Conservation (phyloP, 805 yeast species). For the Yamadazyma olivae region DNA sequence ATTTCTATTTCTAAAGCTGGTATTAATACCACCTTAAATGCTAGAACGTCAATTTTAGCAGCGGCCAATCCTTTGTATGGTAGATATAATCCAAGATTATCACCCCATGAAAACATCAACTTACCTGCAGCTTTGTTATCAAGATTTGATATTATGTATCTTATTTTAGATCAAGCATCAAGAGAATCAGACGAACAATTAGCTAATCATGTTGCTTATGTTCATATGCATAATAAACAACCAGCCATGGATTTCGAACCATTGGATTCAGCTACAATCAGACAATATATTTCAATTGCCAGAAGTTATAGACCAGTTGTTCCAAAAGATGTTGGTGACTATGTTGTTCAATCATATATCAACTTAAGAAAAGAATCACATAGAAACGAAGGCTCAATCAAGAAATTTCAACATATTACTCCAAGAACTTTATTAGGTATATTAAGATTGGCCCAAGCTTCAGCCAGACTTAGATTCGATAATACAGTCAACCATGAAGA, state of each 20-base stretch:
- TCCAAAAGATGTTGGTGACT: slow-evolving; percentile 78
- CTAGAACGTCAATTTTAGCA: slow-evolving; percentile 91
- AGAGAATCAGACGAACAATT: slow-evolving; percentile 78
- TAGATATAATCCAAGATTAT: slow-evolving; percentile 82
- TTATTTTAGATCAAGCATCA: slow-evolving; percentile 81
- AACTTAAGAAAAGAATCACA: slow-evolving; percentile 91
- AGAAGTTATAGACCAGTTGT: slow-evolving; percentile 82
- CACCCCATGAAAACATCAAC: slow-evolving; percentile 94
- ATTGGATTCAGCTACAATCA: slow-evolving; percentile 70
- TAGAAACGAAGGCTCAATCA: slow-evolving; percentile 67
- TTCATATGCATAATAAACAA: slow-evolving; percentile 88
- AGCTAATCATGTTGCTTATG: slow-evolving; percentile 93
- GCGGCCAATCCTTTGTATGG: slow-evolving; percentile 99
- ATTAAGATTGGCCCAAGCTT: slow-evolving; percentile 89
- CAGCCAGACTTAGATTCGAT: slow-evolving; percentile 84
- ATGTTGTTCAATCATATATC: slow-evolving; percentile 81
- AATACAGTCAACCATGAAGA: slow-evolving; percentile 69
- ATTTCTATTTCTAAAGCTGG: slow-evolving; percentile 98
- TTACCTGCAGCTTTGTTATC: slow-evolving; percentile 95
- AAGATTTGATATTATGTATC: slow-evolving; percentile 86
- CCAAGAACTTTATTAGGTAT: slow-evolving; percentile 93
- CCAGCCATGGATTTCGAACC: slow-evolving; percentile 78
- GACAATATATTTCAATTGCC: slow-evolving; percentile 87
- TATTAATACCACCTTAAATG: slow-evolving; percentile 91
- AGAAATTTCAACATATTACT: slow-evolving; percentile 86